Evolutionary conservation across 768 basidiomycete genomes (phyloP).

Genomic region (Suillus paluster): DNA sequence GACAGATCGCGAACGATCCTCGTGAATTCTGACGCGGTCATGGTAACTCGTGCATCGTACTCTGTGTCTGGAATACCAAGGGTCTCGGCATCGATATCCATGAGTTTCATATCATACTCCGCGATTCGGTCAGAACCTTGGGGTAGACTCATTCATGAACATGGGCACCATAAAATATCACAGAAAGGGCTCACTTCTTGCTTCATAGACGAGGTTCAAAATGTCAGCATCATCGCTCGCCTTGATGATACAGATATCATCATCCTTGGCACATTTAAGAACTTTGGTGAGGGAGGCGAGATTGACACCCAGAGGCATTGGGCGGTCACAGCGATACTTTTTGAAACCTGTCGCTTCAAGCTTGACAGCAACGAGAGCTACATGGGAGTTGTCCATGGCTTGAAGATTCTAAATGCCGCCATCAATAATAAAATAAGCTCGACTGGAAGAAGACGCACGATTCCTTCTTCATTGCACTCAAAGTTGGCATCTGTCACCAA

Average conservation of each 20-base stretch:
- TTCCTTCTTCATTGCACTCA: slow-evolving; percentile 94
- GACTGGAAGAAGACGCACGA: slow-evolving; percentile 50
- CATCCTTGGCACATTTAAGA: slow-evolving; percentile 95
- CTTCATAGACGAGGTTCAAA: slow-evolving; percentile 88
- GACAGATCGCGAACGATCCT: slow-evolving; percentile 93
- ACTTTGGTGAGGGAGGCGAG: slow-evolving; percentile 91
- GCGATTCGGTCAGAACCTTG: slow-evolving; percentile 91
- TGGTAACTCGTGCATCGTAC: slow-evolving; percentile 90
- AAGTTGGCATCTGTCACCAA: slow-evolving; percentile 98
- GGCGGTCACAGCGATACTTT: slow-evolving; percentile 91
- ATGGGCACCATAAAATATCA: not conserved
- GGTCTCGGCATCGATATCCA: slow-evolving; percentile 97
- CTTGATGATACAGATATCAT: slow-evolving; percentile 89
- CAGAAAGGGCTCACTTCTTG: slow-evolving; percentile 64
- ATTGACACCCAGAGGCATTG: slow-evolving; percentile 91
- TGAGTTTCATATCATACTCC: slow-evolving; percentile 98
- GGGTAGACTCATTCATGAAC: not conserved
- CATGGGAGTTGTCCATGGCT: slow-evolving; percentile 99
- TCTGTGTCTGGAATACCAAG: slow-evolving; percentile 97
- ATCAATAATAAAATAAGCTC: not conserved
- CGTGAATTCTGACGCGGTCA: slow-evolving; percentile 85
- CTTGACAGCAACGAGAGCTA: slow-evolving; percentile 91
- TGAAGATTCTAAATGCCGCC: slow-evolving; percentile 67
- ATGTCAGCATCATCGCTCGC: slow-evolving; percentile 91
- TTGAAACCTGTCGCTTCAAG: slow-evolving; percentile 82